A percentile compares a stretch with the other conserved stretches of the same genome.
Conservation (phyloP, 352 stramenopile species). For the Blastocystis sp. region DNA sequence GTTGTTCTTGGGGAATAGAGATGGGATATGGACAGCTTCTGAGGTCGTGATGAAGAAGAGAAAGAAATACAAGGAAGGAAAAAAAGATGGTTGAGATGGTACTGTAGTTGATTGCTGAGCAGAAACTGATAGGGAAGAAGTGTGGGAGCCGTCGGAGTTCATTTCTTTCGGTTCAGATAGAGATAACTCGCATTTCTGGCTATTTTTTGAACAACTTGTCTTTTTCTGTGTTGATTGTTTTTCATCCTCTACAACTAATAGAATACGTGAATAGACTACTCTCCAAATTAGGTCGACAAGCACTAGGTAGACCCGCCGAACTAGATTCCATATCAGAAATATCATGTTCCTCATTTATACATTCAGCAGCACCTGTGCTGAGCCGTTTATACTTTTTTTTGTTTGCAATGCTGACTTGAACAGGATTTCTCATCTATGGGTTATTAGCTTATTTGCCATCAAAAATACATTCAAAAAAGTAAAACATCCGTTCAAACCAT, state of each 20-base stretch:
- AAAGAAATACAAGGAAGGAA: background rate
- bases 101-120: background rate
- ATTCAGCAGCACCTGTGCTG: background rate
- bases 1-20: background rate
- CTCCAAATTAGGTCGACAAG: background rate
- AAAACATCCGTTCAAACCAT: background rate
- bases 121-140: background rate
- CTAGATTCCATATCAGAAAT: background rate
- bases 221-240: no score
- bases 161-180: background rate
- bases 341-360: background rate
- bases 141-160: background rate
- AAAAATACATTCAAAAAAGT: background rate
- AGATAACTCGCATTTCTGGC: background rate
- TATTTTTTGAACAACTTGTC: background rate
- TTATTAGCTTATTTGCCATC: background rate
- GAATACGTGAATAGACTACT: background rate
- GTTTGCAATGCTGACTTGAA: constrained; percentile 26
- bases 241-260: no score
- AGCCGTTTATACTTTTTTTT: background rate
- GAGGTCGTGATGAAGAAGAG: background rate
- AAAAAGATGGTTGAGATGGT: background rate
- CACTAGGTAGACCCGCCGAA: background rate
- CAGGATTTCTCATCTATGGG: constrained; percentile 9
- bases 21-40: background rate